Conservation (phyloP, 768 basidiomycete genomes). For the Gloeophyllum trabeum region DNA sequence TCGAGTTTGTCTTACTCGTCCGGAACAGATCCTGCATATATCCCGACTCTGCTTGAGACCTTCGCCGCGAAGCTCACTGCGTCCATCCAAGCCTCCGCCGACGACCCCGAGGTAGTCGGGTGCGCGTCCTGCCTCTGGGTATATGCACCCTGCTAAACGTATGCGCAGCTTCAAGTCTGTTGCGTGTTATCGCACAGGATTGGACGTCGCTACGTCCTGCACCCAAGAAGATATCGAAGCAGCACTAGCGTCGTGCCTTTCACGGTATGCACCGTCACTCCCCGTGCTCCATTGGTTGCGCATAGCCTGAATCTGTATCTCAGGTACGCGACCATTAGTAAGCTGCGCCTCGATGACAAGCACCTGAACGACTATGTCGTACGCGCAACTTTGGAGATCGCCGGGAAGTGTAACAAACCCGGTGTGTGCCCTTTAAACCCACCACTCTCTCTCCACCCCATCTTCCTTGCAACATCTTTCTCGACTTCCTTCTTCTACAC, state of each 20-base stretch:
- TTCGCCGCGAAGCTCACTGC: slow-evolving; percentile 17
- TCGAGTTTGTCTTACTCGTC: slow-evolving; percentile 12
- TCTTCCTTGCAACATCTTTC: too few relatives aligned
- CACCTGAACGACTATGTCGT: slow-evolving; percentile 59
- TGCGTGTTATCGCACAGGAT: slow-evolving; percentile 66
- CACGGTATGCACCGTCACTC: too few relatives aligned
- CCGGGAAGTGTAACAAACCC: slow-evolving; percentile 43
- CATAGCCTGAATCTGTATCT: too few relatives aligned
- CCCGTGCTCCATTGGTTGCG: too few relatives aligned
- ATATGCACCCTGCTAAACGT: too few relatives aligned
- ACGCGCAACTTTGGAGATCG: slow-evolving; percentile 37
- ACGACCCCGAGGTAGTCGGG: slow-evolving; percentile 39
- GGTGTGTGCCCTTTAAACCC: slow-evolving; percentile 28
- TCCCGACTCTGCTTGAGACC: neutral
- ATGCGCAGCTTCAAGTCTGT: slow-evolving; percentile 63
- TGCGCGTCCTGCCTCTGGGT: too few relatives aligned
- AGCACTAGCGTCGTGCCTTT: too few relatives aligned
- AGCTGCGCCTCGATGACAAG: slow-evolving; percentile 48
- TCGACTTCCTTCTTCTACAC: neutral
- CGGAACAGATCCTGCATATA: slow-evolving; percentile 17
- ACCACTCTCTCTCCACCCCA: neutral
- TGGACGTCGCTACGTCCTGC: neutral
- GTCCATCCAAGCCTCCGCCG: slow-evolving; percentile 25
- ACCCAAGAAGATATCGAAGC: neutral
- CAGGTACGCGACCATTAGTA: slow-evolving; percentile 11